Percentiles rank a stretch among this genome's conserved stretches.
These are phyloP conservation scores for Arthrocladium fulminans DNA, from an alignment of 2,329 filamentous ascomycete genomes.

Conservation along the genomic window DNA sequence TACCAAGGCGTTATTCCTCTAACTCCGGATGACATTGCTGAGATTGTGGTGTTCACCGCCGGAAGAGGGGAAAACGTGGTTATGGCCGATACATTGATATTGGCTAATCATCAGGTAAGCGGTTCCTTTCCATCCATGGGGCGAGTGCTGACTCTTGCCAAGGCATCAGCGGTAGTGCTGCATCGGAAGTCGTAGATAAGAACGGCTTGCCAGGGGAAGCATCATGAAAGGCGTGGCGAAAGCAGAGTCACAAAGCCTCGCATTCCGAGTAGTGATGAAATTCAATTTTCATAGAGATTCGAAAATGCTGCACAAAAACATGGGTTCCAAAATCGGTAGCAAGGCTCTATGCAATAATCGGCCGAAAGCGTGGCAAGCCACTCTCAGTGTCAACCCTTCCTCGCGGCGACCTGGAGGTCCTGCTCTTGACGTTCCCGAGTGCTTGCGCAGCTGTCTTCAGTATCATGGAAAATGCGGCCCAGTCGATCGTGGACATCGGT, in stretches of 20 bases:
- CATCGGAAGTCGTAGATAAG: conserved; percentile 14
- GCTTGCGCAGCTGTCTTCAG: conserved; percentile 4
- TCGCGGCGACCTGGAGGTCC: neutral
- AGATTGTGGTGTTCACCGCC: conserved; percentile 78
- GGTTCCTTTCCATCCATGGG: neutral
- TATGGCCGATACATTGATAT: conserved; percentile 76
- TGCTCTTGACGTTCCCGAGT: neutral
- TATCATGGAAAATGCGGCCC: neutral
- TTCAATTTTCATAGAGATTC: neutral
- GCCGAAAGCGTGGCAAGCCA: neutral
- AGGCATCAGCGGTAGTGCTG: conserved; percentile 18
- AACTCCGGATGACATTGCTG: conserved; percentile 83
- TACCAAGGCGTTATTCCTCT: conserved; percentile 66
- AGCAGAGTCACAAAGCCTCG: neutral
- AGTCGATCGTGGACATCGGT: neutral
- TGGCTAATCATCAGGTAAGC: conserved; percentile 78
- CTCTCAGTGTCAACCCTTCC: no score
- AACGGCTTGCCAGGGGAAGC: neutral
- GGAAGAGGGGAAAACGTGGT: conserved; percentile 84
- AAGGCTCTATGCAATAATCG: neutral
- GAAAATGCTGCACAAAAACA: conserved; percentile 2
- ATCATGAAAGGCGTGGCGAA: neutral
- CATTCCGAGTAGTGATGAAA: neutral
- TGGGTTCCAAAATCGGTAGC: neutral
- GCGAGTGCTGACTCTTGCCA: neutral